Evolutionary conservation across 768 basidiomycete genomes (phyloP).

Genomic region (Amanita jacksonii): DNA sequence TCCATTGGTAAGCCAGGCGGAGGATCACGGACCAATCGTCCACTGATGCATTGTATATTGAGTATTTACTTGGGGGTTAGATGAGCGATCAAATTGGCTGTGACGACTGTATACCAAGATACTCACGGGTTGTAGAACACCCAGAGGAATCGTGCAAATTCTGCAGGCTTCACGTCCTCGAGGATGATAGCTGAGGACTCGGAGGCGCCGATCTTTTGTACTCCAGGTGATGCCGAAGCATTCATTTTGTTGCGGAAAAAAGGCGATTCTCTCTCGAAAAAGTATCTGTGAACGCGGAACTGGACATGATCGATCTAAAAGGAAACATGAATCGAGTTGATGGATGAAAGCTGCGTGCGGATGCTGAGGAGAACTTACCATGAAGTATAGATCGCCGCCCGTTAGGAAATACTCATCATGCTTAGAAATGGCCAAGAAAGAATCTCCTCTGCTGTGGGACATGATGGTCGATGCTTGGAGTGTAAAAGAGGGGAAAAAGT

Average conservation of each 20-base stretch:
- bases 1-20: slow-evolving; percentile 43
- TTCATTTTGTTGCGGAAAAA: slow-evolving; percentile 31
- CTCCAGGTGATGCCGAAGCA: slow-evolving; percentile 22
- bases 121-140: slow-evolving; percentile 49
- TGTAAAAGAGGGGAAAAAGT: slow-evolving; percentile 14
- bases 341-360: not conserved
- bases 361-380: slow-evolving; percentile 28
- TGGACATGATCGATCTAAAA: slow-evolving; percentile 47
- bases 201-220: slow-evolving; percentile 23
- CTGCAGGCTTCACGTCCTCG: slow-evolving; percentile 22
- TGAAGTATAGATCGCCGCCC: slow-evolving; percentile 42
- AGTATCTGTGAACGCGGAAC: slow-evolving; percentile 46
- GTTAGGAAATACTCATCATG: slow-evolving; percentile 36
- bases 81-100: not conserved
- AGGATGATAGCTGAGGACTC: slow-evolving; percentile 34
- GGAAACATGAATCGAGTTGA: not conserved
- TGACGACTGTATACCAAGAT: slow-evolving; percentile 10
- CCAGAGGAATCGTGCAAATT: slow-evolving; percentile 43
- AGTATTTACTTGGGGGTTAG: slow-evolving; percentile 19
- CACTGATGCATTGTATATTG: slow-evolving; percentile 20
- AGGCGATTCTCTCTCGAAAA: slow-evolving; percentile 41
- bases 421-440: slow-evolving; percentile 18
- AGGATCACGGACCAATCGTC: slow-evolving; percentile 46
- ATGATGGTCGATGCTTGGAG: slow-evolving; percentile 17
- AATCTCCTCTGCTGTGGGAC: slow-evolving; percentile 11